Evolutionary conservation across 169 alveolate species (phyloP).

Genomic region (Babesia sp.): DNA sequence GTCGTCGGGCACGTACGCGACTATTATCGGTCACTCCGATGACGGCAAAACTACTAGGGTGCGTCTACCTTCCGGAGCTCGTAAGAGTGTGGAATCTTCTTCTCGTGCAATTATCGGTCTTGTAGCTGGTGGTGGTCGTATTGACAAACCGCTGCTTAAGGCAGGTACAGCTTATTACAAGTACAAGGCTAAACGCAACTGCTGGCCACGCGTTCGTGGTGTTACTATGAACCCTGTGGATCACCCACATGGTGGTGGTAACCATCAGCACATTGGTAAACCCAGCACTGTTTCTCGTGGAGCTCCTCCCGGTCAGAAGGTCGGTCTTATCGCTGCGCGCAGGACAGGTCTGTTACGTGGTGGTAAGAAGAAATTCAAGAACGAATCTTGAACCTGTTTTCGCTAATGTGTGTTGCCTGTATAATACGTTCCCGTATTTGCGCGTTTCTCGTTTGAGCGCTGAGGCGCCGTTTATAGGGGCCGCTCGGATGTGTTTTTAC

Average conservation of each 20-base stretch:
- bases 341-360: conserved; percentile 99
- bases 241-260: conserved; percentile 99
- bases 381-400: conserved; percentile 51
- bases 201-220: conserved; percentile 99
- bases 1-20: conserved; percentile 97
- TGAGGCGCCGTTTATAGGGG: too few species aligned
- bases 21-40: conserved; percentile 94
- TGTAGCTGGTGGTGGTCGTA: conserved; percentile 99
- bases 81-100: conserved; percentile 88
- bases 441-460: too few species aligned
- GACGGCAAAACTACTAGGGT: conserved; percentile 96
- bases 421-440: too few species aligned
- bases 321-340: conserved; percentile 99
- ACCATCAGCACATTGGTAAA: conserved; percentile 98
- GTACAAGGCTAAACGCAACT: conserved; percentile 96
- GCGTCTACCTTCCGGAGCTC: conserved; percentile 97
- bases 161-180: conserved; percentile 98
- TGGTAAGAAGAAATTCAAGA: conserved; percentile 78
- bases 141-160: conserved; percentile 98
- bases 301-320: conserved; percentile 99
- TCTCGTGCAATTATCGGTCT: conserved; percentile 98
- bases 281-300: conserved; percentile 97
- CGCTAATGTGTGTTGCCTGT: conserved; percentile 23
- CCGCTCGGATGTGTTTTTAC: too few species aligned
- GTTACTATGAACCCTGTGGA: conserved; percentile 99